phyloP scores from a whole-genome alignment of 139 green algal species.

The Yamagishiella unicocca region DNA sequence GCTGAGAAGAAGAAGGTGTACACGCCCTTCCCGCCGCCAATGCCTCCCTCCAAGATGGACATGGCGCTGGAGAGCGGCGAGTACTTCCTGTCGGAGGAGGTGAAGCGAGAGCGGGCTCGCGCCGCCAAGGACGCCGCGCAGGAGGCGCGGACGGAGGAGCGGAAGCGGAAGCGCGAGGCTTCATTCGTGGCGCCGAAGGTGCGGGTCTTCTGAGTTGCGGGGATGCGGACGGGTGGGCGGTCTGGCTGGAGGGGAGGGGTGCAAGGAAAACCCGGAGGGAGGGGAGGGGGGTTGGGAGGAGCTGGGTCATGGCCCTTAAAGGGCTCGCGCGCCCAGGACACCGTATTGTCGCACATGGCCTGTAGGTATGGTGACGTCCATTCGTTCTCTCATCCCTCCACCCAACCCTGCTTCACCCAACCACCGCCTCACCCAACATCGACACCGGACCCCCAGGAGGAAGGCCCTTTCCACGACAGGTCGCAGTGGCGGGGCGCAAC shows the following conservation, averaged over 20 bases:
- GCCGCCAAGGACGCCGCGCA: constrained; percentile 67
- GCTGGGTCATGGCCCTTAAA: neutral
- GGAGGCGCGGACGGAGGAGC: constrained; percentile 64
- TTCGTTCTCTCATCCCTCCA: neutral
- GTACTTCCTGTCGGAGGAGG: constrained; percentile 93
- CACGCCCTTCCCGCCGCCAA: constrained; percentile 97
- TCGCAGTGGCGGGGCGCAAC: neutral
- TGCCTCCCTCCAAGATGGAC: constrained; percentile 92
- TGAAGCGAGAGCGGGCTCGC: constrained; percentile 72
- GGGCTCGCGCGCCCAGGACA: neutral
- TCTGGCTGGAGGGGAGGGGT: neutral
- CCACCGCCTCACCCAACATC: too few species aligned
- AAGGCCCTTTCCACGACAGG: constrained; percentile 13
- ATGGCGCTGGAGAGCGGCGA: constrained; percentile 94
- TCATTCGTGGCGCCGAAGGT: constrained; percentile 89
- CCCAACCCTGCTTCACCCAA: too few species aligned
- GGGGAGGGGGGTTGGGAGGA: neutral
- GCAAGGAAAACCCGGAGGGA: neutral
- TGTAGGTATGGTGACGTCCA: neutral
- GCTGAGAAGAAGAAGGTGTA: constrained; percentile 84
- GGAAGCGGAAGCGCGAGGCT: constrained; percentile 79
- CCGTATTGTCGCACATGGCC: too few species aligned
- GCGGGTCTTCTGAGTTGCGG: neutral
- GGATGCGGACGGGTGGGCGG: neutral
- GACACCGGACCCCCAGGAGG: constrained; percentile 21